phyloP scores from a whole-genome alignment of 768 basidiomycete species.

The Trametes elegans region DNA sequence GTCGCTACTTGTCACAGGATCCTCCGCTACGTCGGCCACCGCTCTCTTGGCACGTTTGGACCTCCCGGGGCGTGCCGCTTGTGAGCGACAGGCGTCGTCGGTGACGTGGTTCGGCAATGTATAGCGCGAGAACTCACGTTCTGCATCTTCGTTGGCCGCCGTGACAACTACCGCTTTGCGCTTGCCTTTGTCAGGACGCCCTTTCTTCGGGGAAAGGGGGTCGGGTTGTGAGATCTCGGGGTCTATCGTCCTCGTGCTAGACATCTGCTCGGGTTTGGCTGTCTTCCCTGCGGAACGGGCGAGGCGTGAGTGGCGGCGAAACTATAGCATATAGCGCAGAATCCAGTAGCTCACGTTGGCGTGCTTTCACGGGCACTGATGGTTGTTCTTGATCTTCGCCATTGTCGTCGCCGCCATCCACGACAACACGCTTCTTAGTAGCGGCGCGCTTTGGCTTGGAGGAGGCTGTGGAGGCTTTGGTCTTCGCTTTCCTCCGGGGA shows the following conservation, averaged over 20 bases:
- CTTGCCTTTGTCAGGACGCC: background rate
- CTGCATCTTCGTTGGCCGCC: no score
- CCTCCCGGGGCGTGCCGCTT: background rate
- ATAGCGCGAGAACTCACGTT: no score
- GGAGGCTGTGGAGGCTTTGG: background rate
- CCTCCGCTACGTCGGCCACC: background rate
- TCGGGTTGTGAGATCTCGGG: no score
- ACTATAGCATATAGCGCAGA: no score
- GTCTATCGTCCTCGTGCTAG: background rate
- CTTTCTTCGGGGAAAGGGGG: background rate
- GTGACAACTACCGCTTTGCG: no score
- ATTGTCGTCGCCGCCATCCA: background rate
- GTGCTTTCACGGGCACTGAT: background rate
- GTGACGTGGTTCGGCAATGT: no score
- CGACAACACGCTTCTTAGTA: background rate
- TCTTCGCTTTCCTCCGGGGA: conserved; percentile 1
- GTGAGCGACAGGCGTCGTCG: background rate
- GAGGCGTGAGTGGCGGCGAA: no score
- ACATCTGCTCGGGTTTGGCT: background rate
- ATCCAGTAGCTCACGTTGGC: no score
- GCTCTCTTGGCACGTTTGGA: background rate
- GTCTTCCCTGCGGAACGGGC: no score
- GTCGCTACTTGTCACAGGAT: no score
- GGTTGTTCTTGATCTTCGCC: background rate
- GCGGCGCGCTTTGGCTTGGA: background rate